Percentiles rank a stretch among this genome's conserved stretches.
Evolutionary conservation across 2,329 filamentous ascomycete genomes (phyloP).

Genomic region (Albophoma yamanashiensis): DNA sequence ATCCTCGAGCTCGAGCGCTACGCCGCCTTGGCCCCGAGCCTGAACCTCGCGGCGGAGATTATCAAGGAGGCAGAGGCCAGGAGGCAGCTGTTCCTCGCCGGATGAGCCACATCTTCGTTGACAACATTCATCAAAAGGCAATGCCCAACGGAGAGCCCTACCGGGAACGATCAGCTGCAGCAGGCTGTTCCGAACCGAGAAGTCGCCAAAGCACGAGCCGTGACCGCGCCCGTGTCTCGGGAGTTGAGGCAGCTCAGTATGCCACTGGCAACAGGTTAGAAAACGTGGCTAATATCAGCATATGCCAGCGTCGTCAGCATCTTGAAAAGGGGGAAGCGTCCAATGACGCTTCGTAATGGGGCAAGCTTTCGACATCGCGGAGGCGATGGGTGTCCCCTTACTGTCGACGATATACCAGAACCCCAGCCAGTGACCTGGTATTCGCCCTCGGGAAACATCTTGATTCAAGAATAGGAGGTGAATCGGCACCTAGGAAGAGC

Average conservation of each 20-base stretch:
- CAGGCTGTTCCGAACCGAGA: not conserved
- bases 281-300: not conserved
- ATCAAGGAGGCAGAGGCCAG: conserved; percentile 69
- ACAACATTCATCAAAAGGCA: not conserved
- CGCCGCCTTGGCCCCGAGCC: conserved; percentile 63
- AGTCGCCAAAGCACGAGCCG: not conserved
- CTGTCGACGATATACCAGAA: no score
- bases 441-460: no score
- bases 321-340: not conserved
- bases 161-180: not conserved
- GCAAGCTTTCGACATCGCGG: not conserved
- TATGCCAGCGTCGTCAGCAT: not conserved
- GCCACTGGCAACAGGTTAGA: not conserved
- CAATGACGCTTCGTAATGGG: not conserved
- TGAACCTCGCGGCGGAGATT: conserved; percentile 68
- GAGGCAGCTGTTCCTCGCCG: conserved; percentile 50
- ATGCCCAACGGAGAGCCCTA: not conserved
- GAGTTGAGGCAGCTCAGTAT: not conserved
- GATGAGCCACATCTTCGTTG: conserved; percentile 20
- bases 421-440: no score
- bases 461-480: no score
- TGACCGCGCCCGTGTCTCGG: not conserved
- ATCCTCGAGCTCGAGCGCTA: conserved; percentile 67
- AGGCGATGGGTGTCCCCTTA: not conserved
- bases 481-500: not conserved